These are phyloP conservation scores for Eleusine indica DNA, from an alignment of 176 grass and related monocot species.

Conservation along the genomic window DNA sequence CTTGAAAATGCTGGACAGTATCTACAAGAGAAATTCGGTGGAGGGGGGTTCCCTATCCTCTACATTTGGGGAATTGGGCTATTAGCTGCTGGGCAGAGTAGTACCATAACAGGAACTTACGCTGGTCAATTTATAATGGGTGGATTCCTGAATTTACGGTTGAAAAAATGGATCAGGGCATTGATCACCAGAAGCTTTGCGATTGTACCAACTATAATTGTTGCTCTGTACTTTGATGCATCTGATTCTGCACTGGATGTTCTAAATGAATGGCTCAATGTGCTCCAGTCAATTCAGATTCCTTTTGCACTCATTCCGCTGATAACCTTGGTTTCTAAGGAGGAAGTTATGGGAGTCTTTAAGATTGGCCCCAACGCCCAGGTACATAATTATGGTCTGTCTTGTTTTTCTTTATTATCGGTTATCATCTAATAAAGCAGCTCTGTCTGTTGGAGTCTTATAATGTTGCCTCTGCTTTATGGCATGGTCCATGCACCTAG, in stretches of 20 bases:
- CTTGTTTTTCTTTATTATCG: neutral
- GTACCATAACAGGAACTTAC: constrained; percentile 97
- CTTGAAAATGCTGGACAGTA: constrained; percentile 96
- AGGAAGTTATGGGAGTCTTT: constrained; percentile 89
- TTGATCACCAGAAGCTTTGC: constrained; percentile 93
- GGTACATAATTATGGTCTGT: constrained; percentile 44
- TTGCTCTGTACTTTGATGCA: constrained; percentile 81
- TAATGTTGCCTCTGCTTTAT: neutral
- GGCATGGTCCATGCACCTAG: neutral
- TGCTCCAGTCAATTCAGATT: constrained; percentile 95
- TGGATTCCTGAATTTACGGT: constrained; percentile 84
- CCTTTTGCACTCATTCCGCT: constrained; percentile 94
- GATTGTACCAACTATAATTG: constrained; percentile 88
- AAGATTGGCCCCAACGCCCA: constrained; percentile 76
- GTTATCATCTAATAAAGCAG: neutral
- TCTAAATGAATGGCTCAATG: constrained; percentile 97
- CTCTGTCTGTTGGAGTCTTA: too few relatives aligned
- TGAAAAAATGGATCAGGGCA: constrained; percentile 95
- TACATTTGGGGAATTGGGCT: constrained; percentile 98
- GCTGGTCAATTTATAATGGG: constrained; percentile 99
- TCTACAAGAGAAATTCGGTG: constrained; percentile 88
- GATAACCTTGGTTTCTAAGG: constrained; percentile 90
- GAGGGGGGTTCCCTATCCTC: constrained; percentile 79
- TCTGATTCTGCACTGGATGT: constrained; percentile 85
- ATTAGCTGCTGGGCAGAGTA: constrained; percentile 91